Conservation (phyloP, 192 early-diverging fungal genomes). For the Phlyctochytrium planicorne region DNA sequence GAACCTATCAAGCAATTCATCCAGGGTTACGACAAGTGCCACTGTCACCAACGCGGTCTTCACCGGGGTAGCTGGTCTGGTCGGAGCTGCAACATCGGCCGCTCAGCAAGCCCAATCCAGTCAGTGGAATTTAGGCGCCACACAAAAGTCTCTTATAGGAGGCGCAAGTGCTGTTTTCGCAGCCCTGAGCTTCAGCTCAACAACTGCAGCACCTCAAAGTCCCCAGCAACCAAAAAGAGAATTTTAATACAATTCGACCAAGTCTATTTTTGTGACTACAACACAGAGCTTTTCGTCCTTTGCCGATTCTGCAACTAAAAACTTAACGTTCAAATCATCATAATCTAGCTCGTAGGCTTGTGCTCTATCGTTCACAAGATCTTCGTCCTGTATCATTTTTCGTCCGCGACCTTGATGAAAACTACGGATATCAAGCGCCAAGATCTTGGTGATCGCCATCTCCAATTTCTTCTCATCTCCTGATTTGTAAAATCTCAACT, state of each 20-base stretch:
- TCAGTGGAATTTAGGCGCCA: background rate
- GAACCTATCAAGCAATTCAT: background rate
- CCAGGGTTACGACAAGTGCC: background rate
- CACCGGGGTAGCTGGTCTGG: background rate
- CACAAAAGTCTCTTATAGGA: background rate
- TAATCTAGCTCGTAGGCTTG: conserved; percentile 27
- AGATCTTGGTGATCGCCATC: conserved; percentile 1
- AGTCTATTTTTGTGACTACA: too few relatives aligned
- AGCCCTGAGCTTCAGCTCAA: background rate
- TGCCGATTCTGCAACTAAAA: conserved; percentile 2
- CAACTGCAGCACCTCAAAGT: too few relatives aligned
- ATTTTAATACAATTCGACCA: too few relatives aligned
- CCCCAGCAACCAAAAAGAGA: too few relatives aligned
- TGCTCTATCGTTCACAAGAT: conserved; percentile 10
- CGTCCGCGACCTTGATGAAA: conserved; percentile 30
- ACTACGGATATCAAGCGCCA: conserved; percentile 25
- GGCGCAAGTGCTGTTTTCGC: background rate
- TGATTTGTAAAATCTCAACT: conserved; percentile 15
- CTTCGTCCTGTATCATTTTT: conserved; percentile 3
- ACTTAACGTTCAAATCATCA: conserved; percentile 23
- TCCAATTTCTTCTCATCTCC: conserved; percentile 12
- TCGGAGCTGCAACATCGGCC: background rate
- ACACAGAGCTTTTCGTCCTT: too few relatives aligned
- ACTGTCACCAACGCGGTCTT: background rate
- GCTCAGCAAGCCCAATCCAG: background rate